These are phyloP conservation scores for Sugiyamaella neomexicana DNA, from an alignment of 1,139 yeast genomes.

Conservation along the genomic window DNA sequence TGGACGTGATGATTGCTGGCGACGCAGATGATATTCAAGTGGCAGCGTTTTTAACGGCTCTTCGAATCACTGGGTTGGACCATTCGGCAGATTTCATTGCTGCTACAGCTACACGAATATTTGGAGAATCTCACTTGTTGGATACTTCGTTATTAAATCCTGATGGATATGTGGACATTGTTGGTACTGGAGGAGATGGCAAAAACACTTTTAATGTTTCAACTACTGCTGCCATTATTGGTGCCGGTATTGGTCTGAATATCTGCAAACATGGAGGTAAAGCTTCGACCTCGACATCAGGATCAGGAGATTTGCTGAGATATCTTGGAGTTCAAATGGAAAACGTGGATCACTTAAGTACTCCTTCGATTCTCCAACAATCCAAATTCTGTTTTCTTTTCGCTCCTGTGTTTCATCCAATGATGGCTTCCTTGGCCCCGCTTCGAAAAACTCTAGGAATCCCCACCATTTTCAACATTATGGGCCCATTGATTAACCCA, in stretches of 20 bases:
- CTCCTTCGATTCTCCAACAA: constrained; percentile 58
- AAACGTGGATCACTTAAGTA: constrained; percentile 63
- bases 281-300: constrained; percentile 89
- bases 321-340: constrained; percentile 75
- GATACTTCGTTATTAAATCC: constrained; percentile 44
- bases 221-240: constrained; percentile 90
- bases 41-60: constrained; percentile 75
- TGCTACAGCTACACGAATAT: constrained; percentile 73
- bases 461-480: constrained; percentile 88
- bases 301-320: constrained; percentile 84
- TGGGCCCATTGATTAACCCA: constrained; percentile 93
- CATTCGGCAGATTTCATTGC: constrained; percentile 80
- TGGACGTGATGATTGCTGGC: constrained; percentile 59
- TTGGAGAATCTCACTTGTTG: constrained; percentile 46
- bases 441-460: constrained; percentile 75
- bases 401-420: constrained; percentile 96
- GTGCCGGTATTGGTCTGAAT: constrained; percentile 82
- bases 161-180: constrained; percentile 76
- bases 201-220: constrained; percentile 95
- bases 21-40: constrained; percentile 67
- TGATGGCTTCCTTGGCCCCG: constrained; percentile 81
- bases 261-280: constrained; percentile 96
- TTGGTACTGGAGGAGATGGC: constrained; percentile 98
- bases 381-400: constrained; percentile 72
- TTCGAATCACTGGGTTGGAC: constrained; percentile 75